Percentiles rank a stretch among this genome's conserved stretches.
Conservation (phyloP, 768 basidiomycete genomes). For the Lactarius akahatsu region DNA sequence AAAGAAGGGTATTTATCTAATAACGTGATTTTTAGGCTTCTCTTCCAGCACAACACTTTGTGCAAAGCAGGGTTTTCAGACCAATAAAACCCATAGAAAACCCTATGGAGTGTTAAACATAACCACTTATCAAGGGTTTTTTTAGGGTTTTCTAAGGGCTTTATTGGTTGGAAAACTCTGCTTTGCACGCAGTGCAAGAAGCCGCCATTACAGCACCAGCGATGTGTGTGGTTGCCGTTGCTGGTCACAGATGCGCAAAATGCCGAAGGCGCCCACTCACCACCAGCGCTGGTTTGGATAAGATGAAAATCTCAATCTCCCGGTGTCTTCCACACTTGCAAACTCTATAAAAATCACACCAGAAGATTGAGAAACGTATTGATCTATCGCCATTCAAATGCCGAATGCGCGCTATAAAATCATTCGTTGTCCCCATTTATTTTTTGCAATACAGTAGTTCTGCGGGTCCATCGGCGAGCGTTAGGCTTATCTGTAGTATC, state of each 20-base stretch:
- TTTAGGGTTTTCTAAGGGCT: too few relatives aligned
- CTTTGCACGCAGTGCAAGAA: too few relatives aligned
- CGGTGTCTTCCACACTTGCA: not conserved
- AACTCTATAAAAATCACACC: not conserved
- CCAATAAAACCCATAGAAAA: too few relatives aligned
- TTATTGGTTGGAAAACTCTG: too few relatives aligned
- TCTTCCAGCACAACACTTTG: not conserved
- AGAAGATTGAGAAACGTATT: not conserved
- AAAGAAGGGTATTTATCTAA: not conserved
- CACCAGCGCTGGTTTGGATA: too few relatives aligned
- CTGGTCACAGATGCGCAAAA: too few relatives aligned
- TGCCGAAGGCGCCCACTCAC: too few relatives aligned
- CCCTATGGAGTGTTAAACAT: too few relatives aligned
- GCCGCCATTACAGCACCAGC: not conserved
- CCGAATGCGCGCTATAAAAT: not conserved
- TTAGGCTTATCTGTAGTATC: not conserved
- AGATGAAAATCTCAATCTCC: too few relatives aligned
- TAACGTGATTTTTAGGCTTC: not conserved
- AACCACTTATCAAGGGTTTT: too few relatives aligned
- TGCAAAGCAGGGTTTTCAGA: too few relatives aligned
- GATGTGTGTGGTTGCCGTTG: not conserved
- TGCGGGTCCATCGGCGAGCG: not conserved
- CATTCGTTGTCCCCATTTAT: not conserved
- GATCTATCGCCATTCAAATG: not conserved
- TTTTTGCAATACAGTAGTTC: too few relatives aligned